Evolutionary conservation across 2,329 filamentous ascomycete genomes (phyloP).

Genomic region (Aspergillaceae sp.): DNA sequence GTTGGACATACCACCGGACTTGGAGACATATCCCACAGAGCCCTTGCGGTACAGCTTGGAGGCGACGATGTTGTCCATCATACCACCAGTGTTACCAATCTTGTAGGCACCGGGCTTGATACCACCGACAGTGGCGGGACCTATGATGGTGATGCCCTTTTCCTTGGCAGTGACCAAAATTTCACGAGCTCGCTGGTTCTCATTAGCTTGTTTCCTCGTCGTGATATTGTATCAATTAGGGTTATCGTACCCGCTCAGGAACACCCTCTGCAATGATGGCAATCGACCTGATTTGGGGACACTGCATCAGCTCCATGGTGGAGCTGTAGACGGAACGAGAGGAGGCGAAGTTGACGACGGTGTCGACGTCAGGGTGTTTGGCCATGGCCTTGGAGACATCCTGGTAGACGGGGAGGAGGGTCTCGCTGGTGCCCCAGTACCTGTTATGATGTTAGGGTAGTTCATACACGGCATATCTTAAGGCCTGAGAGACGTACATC

Average conservation of each 20-base stretch:
- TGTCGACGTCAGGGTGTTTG: conserved; percentile 96
- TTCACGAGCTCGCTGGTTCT: conserved; percentile 76
- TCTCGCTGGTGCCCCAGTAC: conserved; percentile 93
- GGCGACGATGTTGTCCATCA: conserved; percentile 99
- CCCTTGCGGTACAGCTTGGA: conserved; percentile 99
- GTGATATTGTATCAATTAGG: too few relatives aligned
- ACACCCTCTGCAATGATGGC: conserved; percentile 99
- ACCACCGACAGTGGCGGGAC: conserved; percentile 94
- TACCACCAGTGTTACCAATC: conserved; percentile 99
- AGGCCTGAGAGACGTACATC: conserved; percentile 62
- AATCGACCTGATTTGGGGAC: conserved; percentile 94
- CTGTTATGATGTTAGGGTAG: too few relatives aligned
- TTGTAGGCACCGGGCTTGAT: conserved; percentile 99
- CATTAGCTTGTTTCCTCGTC: too few relatives aligned
- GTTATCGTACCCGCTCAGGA: conserved; percentile 68
- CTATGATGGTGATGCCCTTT: conserved; percentile 99
- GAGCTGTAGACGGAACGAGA: conserved; percentile 98
- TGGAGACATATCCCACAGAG: conserved; percentile 98
- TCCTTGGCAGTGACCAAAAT: conserved; percentile 93
- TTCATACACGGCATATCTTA: too few relatives aligned
- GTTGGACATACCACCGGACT: conserved; percentile 99
- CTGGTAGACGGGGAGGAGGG: conserved; percentile 96
- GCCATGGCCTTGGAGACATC: conserved; percentile 80
- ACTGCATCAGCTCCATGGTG: conserved; percentile 97
- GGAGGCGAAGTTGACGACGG: conserved; percentile 98